phyloP scores from a whole-genome alignment of 1,284 basidiomycete species.

The Rhodotorula sp. region DNA sequence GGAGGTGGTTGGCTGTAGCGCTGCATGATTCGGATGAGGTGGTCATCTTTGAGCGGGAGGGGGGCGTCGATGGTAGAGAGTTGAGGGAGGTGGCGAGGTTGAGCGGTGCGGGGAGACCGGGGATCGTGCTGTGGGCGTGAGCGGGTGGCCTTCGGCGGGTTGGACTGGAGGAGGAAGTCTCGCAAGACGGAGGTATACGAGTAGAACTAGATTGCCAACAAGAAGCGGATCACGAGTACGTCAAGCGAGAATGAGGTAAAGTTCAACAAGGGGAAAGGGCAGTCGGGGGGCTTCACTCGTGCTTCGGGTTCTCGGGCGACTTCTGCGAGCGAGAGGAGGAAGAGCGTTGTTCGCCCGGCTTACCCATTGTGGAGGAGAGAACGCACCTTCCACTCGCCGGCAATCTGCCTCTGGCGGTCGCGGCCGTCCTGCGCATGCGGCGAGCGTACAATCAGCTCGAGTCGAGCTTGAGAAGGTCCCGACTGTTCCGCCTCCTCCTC shows the following conservation, averaged over 20 bases:
- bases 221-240: too few species aligned
- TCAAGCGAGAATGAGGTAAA: too few species aligned
- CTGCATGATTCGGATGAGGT: conserved; percentile 37
- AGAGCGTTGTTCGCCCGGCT: too few species aligned
- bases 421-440: neutral
- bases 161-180: neutral
- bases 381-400: conserved; percentile 3
- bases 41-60: conserved; percentile 21
- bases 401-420: conserved; percentile 3
- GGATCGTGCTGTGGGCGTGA: conserved; percentile 7
- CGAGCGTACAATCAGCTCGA: neutral
- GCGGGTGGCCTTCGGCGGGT: neutral
- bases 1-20: conserved; percentile 25
- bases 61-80: conserved; percentile 3
- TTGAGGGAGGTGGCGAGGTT: conserved; percentile 24
- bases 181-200: too few species aligned
- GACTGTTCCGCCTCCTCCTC: neutral
- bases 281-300: too few species aligned
- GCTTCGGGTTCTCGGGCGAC: too few species aligned
- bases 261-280: too few species aligned
- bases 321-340: too few species aligned
- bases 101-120: conserved; percentile 7
- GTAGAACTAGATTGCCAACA: too few species aligned
- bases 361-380: too few species aligned
- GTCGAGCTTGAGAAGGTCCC: conserved; percentile 1